Conservation (phyloP, 2,329 filamentous ascomycete species). For the Aureobasidium pullulans region DNA sequence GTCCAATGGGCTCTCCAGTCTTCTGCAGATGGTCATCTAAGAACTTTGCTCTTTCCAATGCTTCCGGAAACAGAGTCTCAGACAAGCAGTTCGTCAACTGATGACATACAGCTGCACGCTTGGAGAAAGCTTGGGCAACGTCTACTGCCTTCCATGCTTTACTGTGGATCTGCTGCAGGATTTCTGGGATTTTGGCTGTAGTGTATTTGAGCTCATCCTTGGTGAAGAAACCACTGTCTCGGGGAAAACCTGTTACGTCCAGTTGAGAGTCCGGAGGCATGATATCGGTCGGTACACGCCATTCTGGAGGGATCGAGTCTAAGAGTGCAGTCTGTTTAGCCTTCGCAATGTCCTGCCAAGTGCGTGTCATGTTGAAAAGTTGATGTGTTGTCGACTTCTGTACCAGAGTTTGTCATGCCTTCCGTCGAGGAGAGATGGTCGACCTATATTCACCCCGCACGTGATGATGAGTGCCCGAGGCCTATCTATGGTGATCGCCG, state of each 20-base stretch:
- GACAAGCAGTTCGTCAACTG: conserved; percentile 55
- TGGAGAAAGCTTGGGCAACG: conserved; percentile 48
- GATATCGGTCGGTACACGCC: conserved; percentile 47
- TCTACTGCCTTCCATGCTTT: conserved; percentile 44
- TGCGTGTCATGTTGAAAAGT: background rate
- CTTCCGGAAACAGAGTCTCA: conserved; percentile 49
- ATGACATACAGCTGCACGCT: conserved; percentile 47
- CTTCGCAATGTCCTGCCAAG: conserved; percentile 13
- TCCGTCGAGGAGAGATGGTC: background rate
- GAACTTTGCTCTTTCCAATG: conserved; percentile 43
- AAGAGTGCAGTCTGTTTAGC: background rate
- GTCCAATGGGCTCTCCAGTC: conserved; percentile 46
- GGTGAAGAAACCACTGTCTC: conserved; percentile 53
- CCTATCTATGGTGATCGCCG: conserved; percentile 1
- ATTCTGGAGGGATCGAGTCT: conserved; percentile 50
- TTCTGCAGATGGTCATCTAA: conserved; percentile 45
- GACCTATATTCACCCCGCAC: conserved; percentile 1
- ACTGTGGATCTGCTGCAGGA: conserved; percentile 34
- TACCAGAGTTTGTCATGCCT: background rate
- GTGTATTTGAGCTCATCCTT: conserved; percentile 46
- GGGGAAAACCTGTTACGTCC: conserved; percentile 51
- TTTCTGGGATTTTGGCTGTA: conserved; percentile 31
- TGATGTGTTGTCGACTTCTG: background rate
- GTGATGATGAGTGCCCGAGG: conserved; percentile 8
- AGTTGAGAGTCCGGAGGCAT: conserved; percentile 48